phyloP scores from a whole-genome alignment of 139 green algal species.

The Bryopsis sp. region DNA sequence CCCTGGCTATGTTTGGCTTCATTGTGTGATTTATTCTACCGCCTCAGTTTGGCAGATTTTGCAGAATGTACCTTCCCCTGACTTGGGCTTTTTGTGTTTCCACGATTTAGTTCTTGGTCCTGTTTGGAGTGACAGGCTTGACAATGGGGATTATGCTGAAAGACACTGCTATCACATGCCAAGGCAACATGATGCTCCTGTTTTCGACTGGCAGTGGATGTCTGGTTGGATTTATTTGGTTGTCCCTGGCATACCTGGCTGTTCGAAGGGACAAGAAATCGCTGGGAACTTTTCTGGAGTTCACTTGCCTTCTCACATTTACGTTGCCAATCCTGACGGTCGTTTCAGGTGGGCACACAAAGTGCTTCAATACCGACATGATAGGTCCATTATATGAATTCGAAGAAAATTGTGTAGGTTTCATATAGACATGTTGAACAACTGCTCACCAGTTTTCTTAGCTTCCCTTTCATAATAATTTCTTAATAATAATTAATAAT shows the following conservation, averaged over 20 bases:
- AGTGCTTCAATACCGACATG: too few relatives aligned
- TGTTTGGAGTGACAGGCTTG: neutral
- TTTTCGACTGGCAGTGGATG: slow-evolving; percentile 1
- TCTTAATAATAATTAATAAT: too few relatives aligned
- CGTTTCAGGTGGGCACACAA: slow-evolving; percentile 2
- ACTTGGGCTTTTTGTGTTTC: too few relatives aligned
- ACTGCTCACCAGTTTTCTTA: too few relatives aligned
- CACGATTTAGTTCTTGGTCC: slow-evolving; percentile 11
- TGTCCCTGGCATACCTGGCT: neutral
- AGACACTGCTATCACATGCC: neutral
- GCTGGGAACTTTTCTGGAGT: neutral
- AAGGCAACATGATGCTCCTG: neutral
- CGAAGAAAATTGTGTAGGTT: too few relatives aligned
- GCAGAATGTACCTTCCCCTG: too few relatives aligned
- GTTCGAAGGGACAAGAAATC: slow-evolving; percentile 2
- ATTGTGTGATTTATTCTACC: too few relatives aligned
- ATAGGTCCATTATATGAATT: too few relatives aligned
- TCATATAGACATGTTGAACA: too few relatives aligned
- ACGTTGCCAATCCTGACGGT: slow-evolving; percentile 5
- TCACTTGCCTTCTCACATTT: neutral
- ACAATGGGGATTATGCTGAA: neutral
- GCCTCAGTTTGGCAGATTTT: too few relatives aligned
- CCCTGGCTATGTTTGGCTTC: too few relatives aligned
- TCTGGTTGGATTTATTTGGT: slow-evolving; percentile 1
- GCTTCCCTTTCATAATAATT: too few relatives aligned